Evolutionary conservation across 441 rosid genomes (phyloP), one percentile per base, ranked within the genome.

Genomic region (Croton laevigatus): DNA sequence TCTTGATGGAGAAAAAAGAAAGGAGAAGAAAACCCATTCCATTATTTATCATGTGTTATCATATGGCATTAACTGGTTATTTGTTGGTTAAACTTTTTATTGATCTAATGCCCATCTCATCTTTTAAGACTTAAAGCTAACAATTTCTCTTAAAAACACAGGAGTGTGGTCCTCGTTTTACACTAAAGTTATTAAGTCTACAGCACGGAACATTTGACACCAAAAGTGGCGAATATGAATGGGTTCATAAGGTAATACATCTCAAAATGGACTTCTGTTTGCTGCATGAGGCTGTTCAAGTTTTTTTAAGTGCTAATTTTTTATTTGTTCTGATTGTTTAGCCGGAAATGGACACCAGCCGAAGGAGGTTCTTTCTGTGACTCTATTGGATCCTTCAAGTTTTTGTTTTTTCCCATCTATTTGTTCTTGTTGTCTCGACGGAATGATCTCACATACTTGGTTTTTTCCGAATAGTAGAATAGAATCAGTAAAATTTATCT

Each of bases 281-380:
- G 3, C 34, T 27, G n/a, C 22, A 38, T 45, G 38, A 38, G 4
- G 40, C 34, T 34, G 44, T 38, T 57, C n/a, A 8, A 38, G 6
- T 6, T 36, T 59, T n/a, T 17, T 38, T 42, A 13, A 59, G 40
- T 54, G 20, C 46, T 64, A 22, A 6, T 27, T 72, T 20, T n/a
- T 23, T 36, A 60, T 45, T 37, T 34, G 32, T 14, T 82, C 74
- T 80, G 65, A 72, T 63, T 78, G 72, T 64, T 34, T 80, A 90
- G 98, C 88, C 96, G 62, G 97, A 91, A 76, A 91, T 94, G 98
- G 97, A 90, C 76, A 90, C 97, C 5, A 94, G 96, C 88, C 76
- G 97, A 70, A 87, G 98, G 75, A 89, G 98, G 76, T 94, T 94
- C 82, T 91, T 94, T 88, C 75, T 94, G 73, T 92, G 83, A 89